A percentile compares a stretch with the other conserved stretches of the same genome.
These are phyloP conservation scores for Knufia fluminis DNA, from an alignment of 2,329 filamentous ascomycete genomes.

Conservation along the genomic window DNA sequence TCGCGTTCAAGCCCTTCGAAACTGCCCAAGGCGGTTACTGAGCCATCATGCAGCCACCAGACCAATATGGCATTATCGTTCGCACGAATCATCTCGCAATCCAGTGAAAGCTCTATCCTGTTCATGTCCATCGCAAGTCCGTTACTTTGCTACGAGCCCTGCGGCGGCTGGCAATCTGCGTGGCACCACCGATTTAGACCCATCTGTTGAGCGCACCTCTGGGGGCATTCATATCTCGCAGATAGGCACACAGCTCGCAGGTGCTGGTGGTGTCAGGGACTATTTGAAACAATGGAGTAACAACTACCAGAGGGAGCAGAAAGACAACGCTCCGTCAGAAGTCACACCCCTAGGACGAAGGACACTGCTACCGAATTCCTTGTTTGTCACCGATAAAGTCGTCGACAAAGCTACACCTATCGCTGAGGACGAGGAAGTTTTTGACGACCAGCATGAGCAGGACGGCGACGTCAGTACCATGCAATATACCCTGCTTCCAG, in stretches of 20 bases:
- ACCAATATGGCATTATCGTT: not conserved
- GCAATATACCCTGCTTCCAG: not conserved
- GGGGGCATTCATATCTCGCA: not conserved
- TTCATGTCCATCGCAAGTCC: not conserved
- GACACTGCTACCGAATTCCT: slow-evolving; percentile 16
- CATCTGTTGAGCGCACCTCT: not conserved
- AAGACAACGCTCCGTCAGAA: slow-evolving; percentile 4
- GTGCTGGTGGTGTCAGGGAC: not conserved
- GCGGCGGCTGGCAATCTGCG: not conserved
- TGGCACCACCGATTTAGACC: no score
- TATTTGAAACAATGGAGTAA: slow-evolving; percentile 7
- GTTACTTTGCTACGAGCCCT: not conserved
- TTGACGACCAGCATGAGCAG: slow-evolving; percentile 9
- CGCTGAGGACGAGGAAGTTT: slow-evolving; percentile 10
- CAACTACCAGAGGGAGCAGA: not conserved
- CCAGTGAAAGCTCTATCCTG: not conserved
- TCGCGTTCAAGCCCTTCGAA: not conserved
- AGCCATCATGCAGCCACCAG: not conserved
- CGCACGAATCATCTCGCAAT: not conserved
- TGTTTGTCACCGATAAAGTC: slow-evolving; percentile 12
- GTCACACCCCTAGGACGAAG: slow-evolving; percentile 8
- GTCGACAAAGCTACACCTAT: not conserved
- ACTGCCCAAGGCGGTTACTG: not conserved
- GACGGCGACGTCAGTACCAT: not conserved
- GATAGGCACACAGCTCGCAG: not conserved